Evolutionary conservation across 768 basidiomycete species (phyloP), one percentile per base, ranked within the genome.

Genomic region (Tricholoma bakamatsutake): DNA sequence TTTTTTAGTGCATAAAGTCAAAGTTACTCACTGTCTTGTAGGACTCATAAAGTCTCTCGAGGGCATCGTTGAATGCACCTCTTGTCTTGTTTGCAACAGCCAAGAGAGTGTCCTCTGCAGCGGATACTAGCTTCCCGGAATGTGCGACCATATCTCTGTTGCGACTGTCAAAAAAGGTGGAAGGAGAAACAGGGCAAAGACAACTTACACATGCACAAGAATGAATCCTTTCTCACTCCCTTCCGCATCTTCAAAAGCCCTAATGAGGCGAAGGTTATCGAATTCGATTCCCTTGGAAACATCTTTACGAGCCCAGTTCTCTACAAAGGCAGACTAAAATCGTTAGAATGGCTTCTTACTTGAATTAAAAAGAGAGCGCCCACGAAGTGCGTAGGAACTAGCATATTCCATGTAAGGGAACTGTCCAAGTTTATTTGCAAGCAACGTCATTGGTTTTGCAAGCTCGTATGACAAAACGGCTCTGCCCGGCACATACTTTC

Each of bases 391-490:
- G 47, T 71, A 70, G 7, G 66, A 67, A 15, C 66, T 62, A 0
- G 68, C 66, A 40, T 69, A 69, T 53, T 70, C 69, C 69, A 69
- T 71, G 61, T 65, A 71, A 2, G 70, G 69, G 30, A 27, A 40
- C 28, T 50, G 51, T 3, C 63, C 63, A 8, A 55, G 63, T 52
- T 61, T 61, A 45, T 66, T 60, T 13, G 67, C 66, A 40, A 69
- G 62, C 18, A 59, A 59, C 31, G 62, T 61, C 40, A 71, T 67
- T 8, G 70, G 66, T 10, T 62, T 33, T 15, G 68, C 64, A 12
- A 70, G 60, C 13, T 63, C 59, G 31, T 48, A 54, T 7, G 68
- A 67, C 40, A 71, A 60, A 10, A 60, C 45, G 37, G 64, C 56
- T 40, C 67, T 57, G 4, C 68, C 70, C 7, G 63, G 54, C n/a